phyloP scores from a whole-genome alignment of 1,284 basidiomycete species.

The Cutaneotrichosporon dermatis region DNA sequence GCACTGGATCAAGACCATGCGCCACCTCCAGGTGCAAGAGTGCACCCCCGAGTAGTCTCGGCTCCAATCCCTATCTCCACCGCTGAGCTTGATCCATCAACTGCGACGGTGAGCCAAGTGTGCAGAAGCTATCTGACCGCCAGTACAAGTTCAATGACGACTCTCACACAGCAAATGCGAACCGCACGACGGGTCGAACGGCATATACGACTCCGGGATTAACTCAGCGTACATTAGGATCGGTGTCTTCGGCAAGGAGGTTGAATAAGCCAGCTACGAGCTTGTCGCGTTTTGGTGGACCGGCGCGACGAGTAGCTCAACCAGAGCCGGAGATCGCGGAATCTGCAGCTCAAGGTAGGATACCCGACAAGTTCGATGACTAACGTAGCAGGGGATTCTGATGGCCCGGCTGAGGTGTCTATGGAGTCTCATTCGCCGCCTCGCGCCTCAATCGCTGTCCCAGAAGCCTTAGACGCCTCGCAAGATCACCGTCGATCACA shows the following conservation, averaged over 20 bases:
- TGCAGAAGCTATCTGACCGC: neutral
- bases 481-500: no score
- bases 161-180: neutral
- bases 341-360: neutral
- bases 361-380: neutral
- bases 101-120: neutral
- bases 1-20: neutral
- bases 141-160: neutral
- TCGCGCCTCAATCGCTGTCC: no score
- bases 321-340: neutral
- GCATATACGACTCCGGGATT: constrained; percentile 33
- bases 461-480: no score
- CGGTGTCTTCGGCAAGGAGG: constrained; percentile 29
- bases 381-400: no score
- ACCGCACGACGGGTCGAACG: neutral
- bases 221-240: constrained; percentile 26
- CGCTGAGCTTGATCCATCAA: neutral
- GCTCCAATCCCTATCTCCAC: neutral
- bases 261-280: constrained; percentile 22
- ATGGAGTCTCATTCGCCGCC: no score
- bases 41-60: neutral
- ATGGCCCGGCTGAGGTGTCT: no score
- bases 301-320: constrained; percentile 33
- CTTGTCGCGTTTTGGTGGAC: constrained; percentile 43
- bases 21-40: neutral